Base-by-base conservation (phyloP, 169 alveolate species). In the Cryptosporidium bovis region DNA sequence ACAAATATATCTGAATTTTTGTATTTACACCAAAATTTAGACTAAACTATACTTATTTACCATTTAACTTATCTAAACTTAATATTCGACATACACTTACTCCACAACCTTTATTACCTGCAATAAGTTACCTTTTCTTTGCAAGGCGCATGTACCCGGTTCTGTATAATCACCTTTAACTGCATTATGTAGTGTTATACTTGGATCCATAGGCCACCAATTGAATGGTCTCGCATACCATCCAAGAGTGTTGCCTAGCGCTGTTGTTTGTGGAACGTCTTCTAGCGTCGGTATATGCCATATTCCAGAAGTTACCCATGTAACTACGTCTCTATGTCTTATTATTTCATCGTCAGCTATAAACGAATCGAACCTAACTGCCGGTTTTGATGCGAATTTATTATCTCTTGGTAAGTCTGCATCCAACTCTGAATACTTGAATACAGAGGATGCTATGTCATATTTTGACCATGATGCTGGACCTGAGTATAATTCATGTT, bases 401-500 rank as follows among this genome's bases (percentile, higher is more conserved):
- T 91, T 91, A 66, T 91, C 94, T 34, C 94, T 64, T 6, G 94
- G 94, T 24, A 91, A 92, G 50, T 90, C 71, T 13, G 91, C 91
- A 56, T 91, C 93, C 50, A 77, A 51, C 18, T 91, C 94, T 13
- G 85, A 87, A 18, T 84, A 84, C n/a, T 91, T 91, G 33, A 83
- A 46, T 51, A 90, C 84, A 1, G 94, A 83, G 36, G 92, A 82
- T 24, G 89, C 84, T 31, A 91, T 51, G n/a, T 84, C 77, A 82
- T 91, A 91, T 82, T 91, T 91, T 18, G 94, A 87, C 94, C 94
- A 91, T 20, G 93, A 85, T 31, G 91, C 93, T 6, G 94, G 93
- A 20, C 94, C 94, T 20, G 91, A 71, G 65, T 90, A 91, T 56
- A 90, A 56, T 82, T 90, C 94, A 46, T 71, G 90, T 10, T 91